Percentiles rank a stretch among this genome's conserved stretches.
Evolutionary conservation across 257 asterid species (phyloP).

Genomic region (Solanum lignicaule): DNA sequence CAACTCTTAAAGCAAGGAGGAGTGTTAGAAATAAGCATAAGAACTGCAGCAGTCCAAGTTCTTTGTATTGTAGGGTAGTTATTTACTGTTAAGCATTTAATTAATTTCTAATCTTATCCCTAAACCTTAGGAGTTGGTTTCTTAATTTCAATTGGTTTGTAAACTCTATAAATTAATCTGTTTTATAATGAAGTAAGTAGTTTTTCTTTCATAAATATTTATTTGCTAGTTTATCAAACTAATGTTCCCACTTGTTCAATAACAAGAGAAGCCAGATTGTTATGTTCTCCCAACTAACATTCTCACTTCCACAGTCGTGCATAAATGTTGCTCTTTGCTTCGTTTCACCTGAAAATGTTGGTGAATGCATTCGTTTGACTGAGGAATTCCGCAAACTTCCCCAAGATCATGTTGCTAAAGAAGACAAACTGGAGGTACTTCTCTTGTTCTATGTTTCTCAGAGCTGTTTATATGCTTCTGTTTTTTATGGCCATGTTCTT

Average conservation of each 20-base stretch:
- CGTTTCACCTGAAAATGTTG: conserved; percentile 72
- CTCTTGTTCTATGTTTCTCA: background rate
- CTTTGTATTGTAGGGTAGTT: background rate
- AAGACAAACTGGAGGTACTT: conserved; percentile 66
- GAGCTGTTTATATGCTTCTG: background rate
- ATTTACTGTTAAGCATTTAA: background rate
- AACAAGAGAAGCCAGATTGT: background rate
- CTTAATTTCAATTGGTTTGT: background rate
- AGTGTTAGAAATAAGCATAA: background rate
- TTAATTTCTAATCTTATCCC: background rate
- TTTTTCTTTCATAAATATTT: no score
- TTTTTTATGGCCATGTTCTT: background rate
- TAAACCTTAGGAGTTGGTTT: background rate
- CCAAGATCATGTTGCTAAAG: conserved; percentile 57
- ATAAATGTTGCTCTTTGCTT: conserved; percentile 74
- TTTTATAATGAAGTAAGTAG: background rate
- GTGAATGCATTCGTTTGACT: conserved; percentile 55
- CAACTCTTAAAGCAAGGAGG: no score
- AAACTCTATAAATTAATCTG: background rate
- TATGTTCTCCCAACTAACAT: background rate
- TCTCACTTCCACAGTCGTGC: conserved; percentile 44
- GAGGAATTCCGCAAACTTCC: conserved; percentile 64
- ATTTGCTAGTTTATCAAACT: background rate
- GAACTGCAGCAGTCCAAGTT: background rate
- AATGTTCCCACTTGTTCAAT: background rate